phyloP scores from a whole-genome alignment of 2,329 filamentous ascomycete species.

The Hymenoscyphus scutula region DNA sequence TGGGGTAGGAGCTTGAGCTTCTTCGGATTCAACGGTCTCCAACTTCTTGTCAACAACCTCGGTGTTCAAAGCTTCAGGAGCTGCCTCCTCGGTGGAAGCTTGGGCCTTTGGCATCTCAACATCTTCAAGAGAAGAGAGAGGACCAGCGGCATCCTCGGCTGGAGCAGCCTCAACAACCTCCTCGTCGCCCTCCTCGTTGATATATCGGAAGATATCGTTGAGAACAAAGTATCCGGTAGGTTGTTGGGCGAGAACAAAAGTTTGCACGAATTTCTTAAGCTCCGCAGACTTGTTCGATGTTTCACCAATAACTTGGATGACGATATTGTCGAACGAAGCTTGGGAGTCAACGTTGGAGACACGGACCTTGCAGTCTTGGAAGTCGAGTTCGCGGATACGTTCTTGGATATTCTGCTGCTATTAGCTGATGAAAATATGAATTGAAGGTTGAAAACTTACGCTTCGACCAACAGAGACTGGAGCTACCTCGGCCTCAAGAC shows the following conservation, averaged over 20 bases:
- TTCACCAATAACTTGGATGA: conserved; percentile 97
- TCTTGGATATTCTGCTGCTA: conserved; percentile 77
- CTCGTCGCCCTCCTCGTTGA: conserved; percentile 80
- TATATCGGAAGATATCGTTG: conserved; percentile 96
- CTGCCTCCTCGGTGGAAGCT: conserved; percentile 37
- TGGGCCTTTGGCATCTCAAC: conserved; percentile 37
- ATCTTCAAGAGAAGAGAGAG: conserved; percentile 28
- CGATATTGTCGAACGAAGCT: conserved; percentile 86
- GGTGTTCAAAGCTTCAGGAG: conserved; percentile 42
- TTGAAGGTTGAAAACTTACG: conserved; percentile 52
- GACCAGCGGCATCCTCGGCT: conserved; percentile 30
- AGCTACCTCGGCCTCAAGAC: conserved; percentile 84
- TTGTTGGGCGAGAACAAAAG: conserved; percentile 94
- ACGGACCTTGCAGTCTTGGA: conserved; percentile 97
- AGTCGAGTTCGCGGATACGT: conserved; percentile 87
- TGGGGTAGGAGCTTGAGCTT: conserved; percentile 38
- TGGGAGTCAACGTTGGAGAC: conserved; percentile 98
- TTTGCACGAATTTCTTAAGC: conserved; percentile 95
- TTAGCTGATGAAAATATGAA: conserved; percentile 21
- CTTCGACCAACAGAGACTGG: conserved; percentile 82
- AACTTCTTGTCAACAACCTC: conserved; percentile 71
- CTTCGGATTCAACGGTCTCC: conserved; percentile 48
- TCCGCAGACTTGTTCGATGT: conserved; percentile 91
- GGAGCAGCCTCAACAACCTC: conserved; percentile 50
- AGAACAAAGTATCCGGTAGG: conserved; percentile 97